Conservation (phyloP, 2,329 filamentous ascomycete genomes). For the Fonsecaea monophora region DNA sequence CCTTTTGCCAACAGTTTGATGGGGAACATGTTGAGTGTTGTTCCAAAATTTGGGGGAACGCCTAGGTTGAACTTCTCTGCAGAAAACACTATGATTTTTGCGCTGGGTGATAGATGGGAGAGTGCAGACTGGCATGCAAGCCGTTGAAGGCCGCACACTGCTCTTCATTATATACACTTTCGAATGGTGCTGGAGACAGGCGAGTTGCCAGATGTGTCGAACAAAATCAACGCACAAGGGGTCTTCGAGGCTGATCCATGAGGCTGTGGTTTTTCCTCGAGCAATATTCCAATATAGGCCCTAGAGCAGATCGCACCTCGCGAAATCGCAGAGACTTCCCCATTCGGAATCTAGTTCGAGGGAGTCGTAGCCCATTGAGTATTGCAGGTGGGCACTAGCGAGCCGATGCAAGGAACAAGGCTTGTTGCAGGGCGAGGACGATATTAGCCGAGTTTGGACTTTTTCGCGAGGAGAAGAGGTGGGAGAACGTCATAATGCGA, state of each 20-base stretch:
- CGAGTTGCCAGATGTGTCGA: background rate
- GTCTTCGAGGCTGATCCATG: background rate
- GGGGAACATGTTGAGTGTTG: slow-evolving; percentile 10
- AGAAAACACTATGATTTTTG: background rate
- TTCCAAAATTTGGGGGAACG: background rate
- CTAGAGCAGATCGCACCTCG: background rate
- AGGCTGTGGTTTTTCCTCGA: slow-evolving; percentile 11
- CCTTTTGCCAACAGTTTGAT: slow-evolving; percentile 20
- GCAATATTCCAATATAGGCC: slow-evolving; percentile 11
- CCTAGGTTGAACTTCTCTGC: background rate
- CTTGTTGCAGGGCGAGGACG: background rate
- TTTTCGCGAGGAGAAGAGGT: background rate
- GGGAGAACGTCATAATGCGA: background rate
- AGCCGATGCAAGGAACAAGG: background rate
- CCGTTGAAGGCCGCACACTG: background rate
- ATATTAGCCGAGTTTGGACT: background rate
- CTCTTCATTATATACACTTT: slow-evolving; percentile 11
- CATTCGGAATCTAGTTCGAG: background rate
- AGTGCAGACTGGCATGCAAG: background rate
- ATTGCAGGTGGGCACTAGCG: background rate
- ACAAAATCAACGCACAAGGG: background rate
- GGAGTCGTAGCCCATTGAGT: background rate
- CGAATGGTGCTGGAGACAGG: background rate
- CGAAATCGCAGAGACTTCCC: slow-evolving; percentile 13
- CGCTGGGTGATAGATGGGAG: background rate